Percentiles rank a stretch among this genome's conserved stretches.
phyloP scores from a whole-genome alignment of 306 rosid genomes.

The Vicia villosa region DNA sequence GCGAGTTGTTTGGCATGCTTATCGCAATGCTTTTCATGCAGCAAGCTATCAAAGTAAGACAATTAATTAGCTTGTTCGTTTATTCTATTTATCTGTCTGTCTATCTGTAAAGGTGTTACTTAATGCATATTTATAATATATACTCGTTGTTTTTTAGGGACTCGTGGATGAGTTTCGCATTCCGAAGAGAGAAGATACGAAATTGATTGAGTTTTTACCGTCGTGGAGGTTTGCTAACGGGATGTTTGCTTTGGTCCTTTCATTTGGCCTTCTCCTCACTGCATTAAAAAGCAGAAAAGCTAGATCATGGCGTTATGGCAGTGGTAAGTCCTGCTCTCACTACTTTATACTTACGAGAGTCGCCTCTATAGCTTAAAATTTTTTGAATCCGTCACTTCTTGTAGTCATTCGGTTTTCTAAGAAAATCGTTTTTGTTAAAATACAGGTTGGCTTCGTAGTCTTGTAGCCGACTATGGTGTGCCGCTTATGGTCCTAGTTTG shows the following conservation, averaged over 20 bases:
- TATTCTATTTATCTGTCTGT: not conserved
- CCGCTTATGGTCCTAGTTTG: constrained; percentile 94
- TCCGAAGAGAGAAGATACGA: constrained; percentile 64
- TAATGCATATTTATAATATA: not conserved
- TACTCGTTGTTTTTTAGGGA: constrained; percentile 55
- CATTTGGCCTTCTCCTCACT: constrained; percentile 94
- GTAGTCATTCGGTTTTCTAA: not conserved
- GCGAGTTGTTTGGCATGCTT: constrained; percentile 91
- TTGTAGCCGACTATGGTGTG: constrained; percentile 95
- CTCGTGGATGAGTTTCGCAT: constrained; percentile 83
- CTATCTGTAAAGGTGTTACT: not conserved
- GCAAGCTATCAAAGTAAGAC: constrained; percentile 81
- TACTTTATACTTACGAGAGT: not conserved
- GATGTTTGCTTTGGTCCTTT: constrained; percentile 96
- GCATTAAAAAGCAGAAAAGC: constrained; percentile 90
- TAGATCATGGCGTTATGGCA: constrained; percentile 96
- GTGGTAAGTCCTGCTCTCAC: constrained; percentile 54
- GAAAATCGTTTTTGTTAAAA: not conserved
- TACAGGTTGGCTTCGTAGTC: constrained; percentile 86
- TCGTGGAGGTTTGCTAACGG: constrained; percentile 98
- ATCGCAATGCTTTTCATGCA: constrained; percentile 99
- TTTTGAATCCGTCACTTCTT: not conserved
- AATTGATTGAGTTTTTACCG: constrained; percentile 52
- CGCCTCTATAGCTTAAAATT: not conserved
- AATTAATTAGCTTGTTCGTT: constrained; percentile 4